A percentile compares a stretch with the other conserved stretches of the same genome.
Evolutionary conservation across 495 filamentous ascomycete species (phyloP).

Genomic region (Lasiosphaeria miniovina): DNA sequence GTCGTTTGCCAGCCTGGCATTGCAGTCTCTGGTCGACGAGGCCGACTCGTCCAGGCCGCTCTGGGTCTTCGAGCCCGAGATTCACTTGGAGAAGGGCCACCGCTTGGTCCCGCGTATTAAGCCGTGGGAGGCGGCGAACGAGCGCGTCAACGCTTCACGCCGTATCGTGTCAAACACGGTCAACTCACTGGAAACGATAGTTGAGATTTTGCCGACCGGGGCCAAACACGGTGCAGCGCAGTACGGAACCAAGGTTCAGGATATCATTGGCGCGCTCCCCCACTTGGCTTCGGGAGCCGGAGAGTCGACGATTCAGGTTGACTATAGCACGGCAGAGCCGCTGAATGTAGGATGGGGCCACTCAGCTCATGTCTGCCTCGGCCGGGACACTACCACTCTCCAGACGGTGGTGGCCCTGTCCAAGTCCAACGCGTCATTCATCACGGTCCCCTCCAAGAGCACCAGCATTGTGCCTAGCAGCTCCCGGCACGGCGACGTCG

Average conservation of each 20-base stretch:
- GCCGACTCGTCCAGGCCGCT: constrained; percentile 14
- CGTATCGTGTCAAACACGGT: constrained; percentile 30
- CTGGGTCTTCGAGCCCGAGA: constrained; percentile 37
- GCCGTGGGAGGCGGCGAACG: constrained; percentile 37
- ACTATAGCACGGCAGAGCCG: constrained; percentile 36
- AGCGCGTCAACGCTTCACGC: constrained; percentile 36
- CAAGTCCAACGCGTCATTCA: constrained; percentile 31
- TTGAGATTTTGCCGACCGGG: constrained; percentile 25
- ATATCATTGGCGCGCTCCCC: not conserved
- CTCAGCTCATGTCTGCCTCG: constrained; percentile 30
- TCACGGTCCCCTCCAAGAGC: constrained; percentile 1
- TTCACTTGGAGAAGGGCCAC: constrained; percentile 30
- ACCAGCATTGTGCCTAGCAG: not conserved
- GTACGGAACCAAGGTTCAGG: constrained; percentile 18
- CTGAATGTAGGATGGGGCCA: constrained; percentile 16
- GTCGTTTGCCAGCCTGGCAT: constrained; percentile 29
- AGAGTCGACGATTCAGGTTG: constrained; percentile 27
- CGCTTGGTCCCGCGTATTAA: constrained; percentile 38
- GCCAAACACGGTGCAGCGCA: constrained; percentile 6
- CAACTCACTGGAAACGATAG: constrained; percentile 28
- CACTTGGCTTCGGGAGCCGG: not conserved
- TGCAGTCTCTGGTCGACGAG: not conserved
- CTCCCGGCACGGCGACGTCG: not conserved
- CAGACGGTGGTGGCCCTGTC: constrained; percentile 31
- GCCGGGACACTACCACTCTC: constrained; percentile 23